Percentiles rank a stretch among this genome's conserved stretches.
Conservation (phyloP, 2,329 filamentous ascomycete species). For the Fusarium sp. region DNA sequence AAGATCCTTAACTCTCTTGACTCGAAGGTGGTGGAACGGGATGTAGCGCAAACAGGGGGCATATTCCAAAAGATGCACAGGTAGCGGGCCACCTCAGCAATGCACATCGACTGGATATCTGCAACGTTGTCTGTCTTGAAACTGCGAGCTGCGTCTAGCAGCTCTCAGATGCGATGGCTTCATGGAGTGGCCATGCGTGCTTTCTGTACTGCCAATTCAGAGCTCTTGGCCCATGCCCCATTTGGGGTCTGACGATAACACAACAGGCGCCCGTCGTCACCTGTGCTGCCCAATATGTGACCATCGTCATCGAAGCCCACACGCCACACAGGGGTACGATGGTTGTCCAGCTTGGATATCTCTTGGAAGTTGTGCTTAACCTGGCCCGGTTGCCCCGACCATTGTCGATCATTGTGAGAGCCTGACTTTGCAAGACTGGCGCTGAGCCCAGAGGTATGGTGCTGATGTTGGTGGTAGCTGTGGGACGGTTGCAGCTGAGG, state of each 20-base stretch:
- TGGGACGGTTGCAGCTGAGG: slow-evolving; percentile 38
- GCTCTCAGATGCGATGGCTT: neutral
- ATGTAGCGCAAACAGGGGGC: neutral
- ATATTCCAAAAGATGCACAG: neutral
- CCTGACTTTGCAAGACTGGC: slow-evolving; percentile 63
- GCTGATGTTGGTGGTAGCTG: slow-evolving; percentile 47
- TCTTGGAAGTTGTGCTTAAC: slow-evolving; percentile 70
- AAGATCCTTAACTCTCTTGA: neutral
- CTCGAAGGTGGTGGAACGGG: neutral
- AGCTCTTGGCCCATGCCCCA: slow-evolving; percentile 67
- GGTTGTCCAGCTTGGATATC: slow-evolving; percentile 72
- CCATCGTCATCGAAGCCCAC: slow-evolving; percentile 76
- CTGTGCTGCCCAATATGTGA: slow-evolving; percentile 77
- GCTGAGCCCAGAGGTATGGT: slow-evolving; percentile 57
- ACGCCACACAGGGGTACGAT: slow-evolving; percentile 78
- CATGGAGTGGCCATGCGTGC: slow-evolving; percentile 60
- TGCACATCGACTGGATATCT: neutral
- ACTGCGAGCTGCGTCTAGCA: neutral
- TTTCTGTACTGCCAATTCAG: slow-evolving; percentile 67
- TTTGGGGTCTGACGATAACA: slow-evolving; percentile 69
- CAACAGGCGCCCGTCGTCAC: slow-evolving; percentile 75
- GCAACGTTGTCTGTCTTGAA: neutral
- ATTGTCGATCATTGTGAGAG: slow-evolving; percentile 57
- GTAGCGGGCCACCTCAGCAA: neutral
- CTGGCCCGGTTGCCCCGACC: slow-evolving; percentile 69